Evolutionary conservation across 495 filamentous ascomycete species (phyloP).

Genomic region (Choiromyces venosus): DNA sequence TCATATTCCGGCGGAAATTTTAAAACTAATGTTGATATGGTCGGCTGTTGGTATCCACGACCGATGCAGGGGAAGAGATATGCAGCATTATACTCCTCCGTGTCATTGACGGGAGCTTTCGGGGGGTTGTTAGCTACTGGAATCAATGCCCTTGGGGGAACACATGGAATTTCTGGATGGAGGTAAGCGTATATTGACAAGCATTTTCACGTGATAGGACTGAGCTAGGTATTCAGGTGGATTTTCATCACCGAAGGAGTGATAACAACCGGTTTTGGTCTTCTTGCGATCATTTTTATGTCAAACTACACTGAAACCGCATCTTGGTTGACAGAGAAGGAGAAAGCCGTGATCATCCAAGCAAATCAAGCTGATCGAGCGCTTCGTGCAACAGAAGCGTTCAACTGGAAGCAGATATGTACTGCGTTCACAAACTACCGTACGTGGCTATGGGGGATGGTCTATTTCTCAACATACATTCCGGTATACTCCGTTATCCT

Average conservation of each 20-base stretch:
- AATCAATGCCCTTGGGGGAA: conserved; percentile 50
- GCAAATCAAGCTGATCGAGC: conserved; percentile 46
- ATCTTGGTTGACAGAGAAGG: conserved; percentile 50
- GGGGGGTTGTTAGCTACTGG: conserved; percentile 54
- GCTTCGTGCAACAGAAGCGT: conserved; percentile 42
- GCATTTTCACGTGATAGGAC: not conserved
- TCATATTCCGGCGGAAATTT: not conserved
- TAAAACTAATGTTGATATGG: conserved; percentile 37
- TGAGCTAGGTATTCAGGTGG: conserved; percentile 41
- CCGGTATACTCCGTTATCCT: conserved; percentile 50
- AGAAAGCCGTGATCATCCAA: conserved; percentile 48
- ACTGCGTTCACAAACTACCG: conserved; percentile 46
- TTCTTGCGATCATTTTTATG: conserved; percentile 51
- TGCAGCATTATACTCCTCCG: conserved; percentile 55
- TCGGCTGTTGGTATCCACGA: conserved; percentile 56
- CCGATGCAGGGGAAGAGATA: conserved; percentile 54
- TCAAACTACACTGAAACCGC: conserved; percentile 52
- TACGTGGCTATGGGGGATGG: conserved; percentile 49
- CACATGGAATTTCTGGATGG: conserved; percentile 52
- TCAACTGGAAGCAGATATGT: conserved; percentile 45
- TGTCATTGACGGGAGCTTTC: conserved; percentile 54
- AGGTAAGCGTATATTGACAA: conserved; percentile 28
- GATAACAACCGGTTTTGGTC: conserved; percentile 53
- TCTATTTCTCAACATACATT: conserved; percentile 53
- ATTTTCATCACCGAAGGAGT: conserved; percentile 62